phyloP scores from a whole-genome alignment of 2,329 filamentous ascomycete genomes.

The Cordyceps farinosa region DNA sequence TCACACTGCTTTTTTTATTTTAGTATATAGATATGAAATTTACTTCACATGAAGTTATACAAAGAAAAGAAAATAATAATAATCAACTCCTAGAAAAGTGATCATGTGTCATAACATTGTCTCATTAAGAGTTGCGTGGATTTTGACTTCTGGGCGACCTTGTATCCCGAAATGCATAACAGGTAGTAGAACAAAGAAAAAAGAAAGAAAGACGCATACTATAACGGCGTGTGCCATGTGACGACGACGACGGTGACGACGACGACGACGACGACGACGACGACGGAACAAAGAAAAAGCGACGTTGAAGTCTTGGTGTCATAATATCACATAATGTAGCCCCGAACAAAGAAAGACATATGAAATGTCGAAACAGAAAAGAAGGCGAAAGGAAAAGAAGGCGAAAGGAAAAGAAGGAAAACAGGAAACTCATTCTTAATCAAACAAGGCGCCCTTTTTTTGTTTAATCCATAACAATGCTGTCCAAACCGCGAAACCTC shows the following conservation, averaged over 20 bases:
- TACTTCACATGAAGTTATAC: neutral
- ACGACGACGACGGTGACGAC: neutral
- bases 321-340: neutral
- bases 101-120: neutral
- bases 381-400: neutral
- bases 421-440: no score
- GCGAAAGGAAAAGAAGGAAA: neutral
- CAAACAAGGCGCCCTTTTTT: conserved; percentile 9
- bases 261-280: neutral
- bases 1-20: conserved; percentile 5
- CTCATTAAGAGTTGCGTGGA: neutral
- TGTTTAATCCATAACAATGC: neutral
- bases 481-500: conserved; percentile 1
- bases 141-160: neutral
- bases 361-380: neutral
- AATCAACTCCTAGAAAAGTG: neutral
- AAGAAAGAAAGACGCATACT: neutral
- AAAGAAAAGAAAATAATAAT: neutral
- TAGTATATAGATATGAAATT: conserved; percentile 2
- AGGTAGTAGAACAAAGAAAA: neutral
- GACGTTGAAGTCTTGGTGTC: neutral
- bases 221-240: neutral
- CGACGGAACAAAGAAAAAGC: neutral
- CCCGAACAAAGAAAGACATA: neutral
- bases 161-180: neutral